Percentiles rank a stretch among this genome's conserved stretches.
Conservation (phyloP, 176 grass and related monocot genomes). For the Lolium multiflorum region DNA sequence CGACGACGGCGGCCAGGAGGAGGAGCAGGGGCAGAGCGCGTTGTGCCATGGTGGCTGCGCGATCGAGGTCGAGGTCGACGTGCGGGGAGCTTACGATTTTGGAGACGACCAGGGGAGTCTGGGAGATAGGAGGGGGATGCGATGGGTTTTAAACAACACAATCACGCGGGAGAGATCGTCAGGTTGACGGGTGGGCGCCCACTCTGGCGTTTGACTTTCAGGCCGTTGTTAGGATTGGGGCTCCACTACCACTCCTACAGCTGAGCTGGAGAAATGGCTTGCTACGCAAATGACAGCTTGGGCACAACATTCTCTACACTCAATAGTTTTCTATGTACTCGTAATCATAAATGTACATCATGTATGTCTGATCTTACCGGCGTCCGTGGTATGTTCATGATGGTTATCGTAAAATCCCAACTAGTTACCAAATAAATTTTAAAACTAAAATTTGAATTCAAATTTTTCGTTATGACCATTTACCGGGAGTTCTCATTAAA, state of each 20-base stretch:
- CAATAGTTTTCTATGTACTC: too few relatives aligned
- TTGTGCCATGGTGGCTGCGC: constrained; percentile 28
- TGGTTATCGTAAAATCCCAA: too few relatives aligned
- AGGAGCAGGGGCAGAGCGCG: background rate
- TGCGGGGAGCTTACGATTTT: background rate
- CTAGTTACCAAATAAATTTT: too few relatives aligned
- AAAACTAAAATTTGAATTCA: too few relatives aligned
- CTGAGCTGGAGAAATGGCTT: background rate
- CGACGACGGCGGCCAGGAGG: constrained; percentile 1
- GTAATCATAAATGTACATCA: too few relatives aligned
- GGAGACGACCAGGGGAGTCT: background rate
- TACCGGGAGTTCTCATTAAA: too few relatives aligned
- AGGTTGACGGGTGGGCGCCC: background rate
- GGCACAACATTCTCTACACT: background rate
- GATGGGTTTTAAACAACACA: constrained; percentile 34
- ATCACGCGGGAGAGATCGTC: background rate
- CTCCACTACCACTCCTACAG: background rate
- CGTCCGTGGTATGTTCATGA: too few relatives aligned
- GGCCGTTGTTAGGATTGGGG: background rate
- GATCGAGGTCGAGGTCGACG: background rate
- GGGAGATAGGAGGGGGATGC: background rate
- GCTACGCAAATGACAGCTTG: background rate
- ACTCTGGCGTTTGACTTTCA: constrained; percentile 26
- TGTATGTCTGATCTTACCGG: too few relatives aligned
- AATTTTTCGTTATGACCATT: too few relatives aligned